A percentile compares a stretch with the other conserved stretches of the same genome.
Evolutionary conservation across 208 protist species (phyloP).

Genomic region (Leptomonas pyrrhocoris): DNA sequence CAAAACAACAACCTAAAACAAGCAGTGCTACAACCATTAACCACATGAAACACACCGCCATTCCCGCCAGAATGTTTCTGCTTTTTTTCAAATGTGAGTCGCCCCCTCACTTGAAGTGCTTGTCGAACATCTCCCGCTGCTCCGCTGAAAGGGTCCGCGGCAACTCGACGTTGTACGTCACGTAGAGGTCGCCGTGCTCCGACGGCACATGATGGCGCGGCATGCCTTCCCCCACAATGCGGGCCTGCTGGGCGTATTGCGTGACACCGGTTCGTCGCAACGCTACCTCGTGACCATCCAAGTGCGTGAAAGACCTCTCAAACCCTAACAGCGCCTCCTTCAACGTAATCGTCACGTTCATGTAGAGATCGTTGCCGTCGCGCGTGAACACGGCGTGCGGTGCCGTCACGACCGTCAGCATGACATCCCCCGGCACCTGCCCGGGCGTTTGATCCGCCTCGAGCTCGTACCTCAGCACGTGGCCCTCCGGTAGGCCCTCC

Average conservation of each 20-base stretch:
- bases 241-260: constrained; percentile 64
- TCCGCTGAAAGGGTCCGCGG: constrained; percentile 57
- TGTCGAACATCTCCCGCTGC: constrained; percentile 40
- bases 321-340: constrained; percentile 93
- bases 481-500: constrained; percentile 74
- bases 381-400: constrained; percentile 81
- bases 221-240: constrained; percentile 90
- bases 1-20: not conserved
- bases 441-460: constrained; percentile 87
- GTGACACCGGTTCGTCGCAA: constrained; percentile 49
- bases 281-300: constrained; percentile 79
- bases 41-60: no score
- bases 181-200: constrained; percentile 89
- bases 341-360: constrained; percentile 78
- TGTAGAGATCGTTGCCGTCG: constrained; percentile 77
- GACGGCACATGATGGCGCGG: constrained; percentile 86
- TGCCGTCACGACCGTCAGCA: constrained; percentile 56
- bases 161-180: constrained; percentile 82
- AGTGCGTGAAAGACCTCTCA: constrained; percentile 71
- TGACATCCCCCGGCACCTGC: constrained; percentile 80
- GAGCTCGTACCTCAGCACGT: constrained; percentile 81
- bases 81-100: not conserved
- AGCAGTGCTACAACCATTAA: no score
- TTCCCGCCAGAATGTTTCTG: not conserved
- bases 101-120: constrained; percentile 15